Evolutionary conservation across 192 early-diverging fungal species (phyloP).

Genomic region (Coemansia brasiliensis): DNA sequence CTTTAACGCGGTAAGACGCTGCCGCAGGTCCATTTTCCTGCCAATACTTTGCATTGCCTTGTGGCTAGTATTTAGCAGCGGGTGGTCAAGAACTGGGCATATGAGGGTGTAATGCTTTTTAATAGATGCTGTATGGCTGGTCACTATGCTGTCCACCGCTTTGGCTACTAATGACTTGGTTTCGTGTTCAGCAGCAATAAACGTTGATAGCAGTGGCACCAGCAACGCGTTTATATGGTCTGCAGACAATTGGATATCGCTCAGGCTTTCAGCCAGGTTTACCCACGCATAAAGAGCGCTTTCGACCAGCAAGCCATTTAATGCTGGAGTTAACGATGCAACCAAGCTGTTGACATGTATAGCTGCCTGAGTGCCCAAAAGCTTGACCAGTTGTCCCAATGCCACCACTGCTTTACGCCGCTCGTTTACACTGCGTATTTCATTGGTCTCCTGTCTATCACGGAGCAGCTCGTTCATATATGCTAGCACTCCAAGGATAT

Average conservation of each 20-base stretch:
- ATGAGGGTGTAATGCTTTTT: conserved; percentile 13
- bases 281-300: conserved; percentile 34
- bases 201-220: conserved; percentile 39
- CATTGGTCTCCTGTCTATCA: conserved; percentile 10
- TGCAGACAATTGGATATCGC: conserved; percentile 15
- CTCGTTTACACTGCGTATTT: neutral
- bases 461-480: conserved; percentile 53
- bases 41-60: conserved; percentile 11
- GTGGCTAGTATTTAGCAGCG: conserved; percentile 30
- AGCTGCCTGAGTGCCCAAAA: conserved; percentile 27
- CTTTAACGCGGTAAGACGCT: conserved; percentile 16
- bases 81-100: conserved; percentile 51
- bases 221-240: conserved; percentile 48
- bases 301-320: conserved; percentile 21
- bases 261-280: conserved; percentile 33
- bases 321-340: conserved; percentile 35
- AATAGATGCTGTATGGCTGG: conserved; percentile 17
- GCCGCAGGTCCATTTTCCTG: conserved; percentile 6
- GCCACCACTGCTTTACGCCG: conserved; percentile 35
- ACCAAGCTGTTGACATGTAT: conserved; percentile 44
- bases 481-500: conserved; percentile 49
- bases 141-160: conserved; percentile 24
- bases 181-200: conserved; percentile 10
- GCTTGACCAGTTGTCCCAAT: conserved; percentile 32
- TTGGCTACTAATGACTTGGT: conserved; percentile 14